Conservation (phyloP, 2,329 filamentous ascomycete genomes). For the Colletotrichum salicis region DNA sequence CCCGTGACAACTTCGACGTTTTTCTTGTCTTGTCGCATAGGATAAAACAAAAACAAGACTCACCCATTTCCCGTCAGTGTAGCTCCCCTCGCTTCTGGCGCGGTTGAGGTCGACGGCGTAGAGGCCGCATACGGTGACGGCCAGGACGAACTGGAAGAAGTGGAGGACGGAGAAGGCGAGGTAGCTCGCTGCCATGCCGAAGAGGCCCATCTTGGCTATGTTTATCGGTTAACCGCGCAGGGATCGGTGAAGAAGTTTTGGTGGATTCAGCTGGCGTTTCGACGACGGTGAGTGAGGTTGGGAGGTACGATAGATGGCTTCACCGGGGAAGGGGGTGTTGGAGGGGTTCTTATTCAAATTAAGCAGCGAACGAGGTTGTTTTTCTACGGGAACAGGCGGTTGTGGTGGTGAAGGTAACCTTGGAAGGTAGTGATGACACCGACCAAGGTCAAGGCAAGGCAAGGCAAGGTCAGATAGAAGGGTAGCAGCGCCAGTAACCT, state of each 20-base stretch:
- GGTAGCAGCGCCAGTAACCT: not conserved
- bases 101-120: constrained; percentile 76
- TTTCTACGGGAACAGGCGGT: not conserved
- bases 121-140: constrained; percentile 79
- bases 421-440: not conserved
- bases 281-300: not conserved
- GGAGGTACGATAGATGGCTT: not conserved
- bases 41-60: constrained; percentile 36
- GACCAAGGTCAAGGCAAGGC: not conserved
- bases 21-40: not conserved
- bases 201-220: constrained; percentile 53
- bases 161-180: constrained; percentile 72
- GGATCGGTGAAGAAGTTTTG: too few species aligned
- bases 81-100: constrained; percentile 59
- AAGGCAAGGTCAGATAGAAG: not conserved
- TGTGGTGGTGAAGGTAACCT: not conserved
- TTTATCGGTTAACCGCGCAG: not conserved
- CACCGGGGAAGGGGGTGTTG: not conserved
- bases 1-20: too few species aligned
- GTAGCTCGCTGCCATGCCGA: constrained; percentile 58
- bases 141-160: constrained; percentile 80
- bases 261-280: too few species aligned
- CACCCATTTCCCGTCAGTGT: constrained; percentile 77
- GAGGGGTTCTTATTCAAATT: not conserved
- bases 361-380: not conserved